Evolutionary conservation across 805 yeast genomes (phyloP).

Genomic region (Lipomyces japonicus): DNA sequence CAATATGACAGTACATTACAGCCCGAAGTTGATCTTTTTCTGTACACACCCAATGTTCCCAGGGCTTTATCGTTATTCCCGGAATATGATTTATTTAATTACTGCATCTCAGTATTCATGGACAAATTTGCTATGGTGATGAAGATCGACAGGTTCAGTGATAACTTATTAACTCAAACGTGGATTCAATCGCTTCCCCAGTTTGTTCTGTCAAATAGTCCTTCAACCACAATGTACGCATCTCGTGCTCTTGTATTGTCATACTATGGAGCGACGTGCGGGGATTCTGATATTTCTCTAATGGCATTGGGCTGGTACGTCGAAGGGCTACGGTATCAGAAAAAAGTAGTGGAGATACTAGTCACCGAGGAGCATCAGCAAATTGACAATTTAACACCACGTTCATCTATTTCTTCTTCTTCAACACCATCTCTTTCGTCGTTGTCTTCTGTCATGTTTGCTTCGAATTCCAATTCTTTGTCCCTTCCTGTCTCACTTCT

Average conservation of each 20-base stretch:
- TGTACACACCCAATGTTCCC: slow-evolving; percentile 5
- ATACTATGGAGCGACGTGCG: slow-evolving; percentile 4
- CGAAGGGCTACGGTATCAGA: slow-evolving; percentile 10
- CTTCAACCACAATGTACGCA: slow-evolving; percentile 13
- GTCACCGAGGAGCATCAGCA: no score
- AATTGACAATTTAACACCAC: neutral
- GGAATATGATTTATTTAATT: slow-evolving; percentile 15
- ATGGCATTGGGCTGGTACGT: slow-evolving; percentile 14
- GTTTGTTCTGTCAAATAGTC: slow-evolving; percentile 10
- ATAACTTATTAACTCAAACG: neutral
- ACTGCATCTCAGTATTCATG: slow-evolving; percentile 9
- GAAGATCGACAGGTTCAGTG: neutral
- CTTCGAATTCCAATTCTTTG: neutral
- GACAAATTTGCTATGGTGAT: neutral
- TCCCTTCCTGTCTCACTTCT: neutral
- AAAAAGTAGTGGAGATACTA: slow-evolving; percentile 2
- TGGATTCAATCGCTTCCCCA: slow-evolving; percentile 8
- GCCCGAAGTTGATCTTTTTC: no score
- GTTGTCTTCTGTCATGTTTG: neutral
- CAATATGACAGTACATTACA: no score
- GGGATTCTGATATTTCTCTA: slow-evolving; percentile 5
- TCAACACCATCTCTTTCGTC: neutral
- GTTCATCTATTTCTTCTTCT: neutral
- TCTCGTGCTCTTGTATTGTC: slow-evolving; percentile 11
- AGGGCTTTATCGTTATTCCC: slow-evolving; percentile 11